Base-by-base conservation (phyloP, 768 basidiomycete genomes). In the Lentinula guzmanii region DNA sequence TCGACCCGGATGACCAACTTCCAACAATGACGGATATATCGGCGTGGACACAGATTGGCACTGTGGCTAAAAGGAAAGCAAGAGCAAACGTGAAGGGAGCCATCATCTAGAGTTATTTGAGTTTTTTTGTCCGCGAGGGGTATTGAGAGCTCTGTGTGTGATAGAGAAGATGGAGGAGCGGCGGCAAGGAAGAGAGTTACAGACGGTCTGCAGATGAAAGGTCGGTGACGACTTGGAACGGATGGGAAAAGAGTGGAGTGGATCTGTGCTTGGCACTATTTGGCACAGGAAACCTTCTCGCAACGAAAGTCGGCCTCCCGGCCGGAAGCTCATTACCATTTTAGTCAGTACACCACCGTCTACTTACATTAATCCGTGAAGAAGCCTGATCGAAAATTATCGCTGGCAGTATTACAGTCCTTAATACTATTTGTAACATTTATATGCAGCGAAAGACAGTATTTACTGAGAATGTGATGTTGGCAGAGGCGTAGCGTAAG, bases 1-100 rank as follows among this genome's bases (percentile, higher is more conserved):
- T 79, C 67, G 84, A 86, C 18, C 93, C 93, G 41, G 92, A 87
- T 53, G 82, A 82, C 96, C 96, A 98, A 10, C 94, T 95, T 0
- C 96, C 96, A 34, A 69, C 64, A 55, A 98, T 75, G 0, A 65
- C 61, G 41, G 53, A 54, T 11, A 52, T 41, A 35, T 64, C 61
- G 1, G 60, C 63, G 31, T 74, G 55, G 35, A 68, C 74, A 62
- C 71, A 66, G 8, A 71, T 35, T 9, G 71, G 70, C 33, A 75
- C 64, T 31, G 70, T 59, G 56, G 69, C 54, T 33, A 75, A 62
- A 57, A 74, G 63, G 58, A 70, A 37, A 35, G 65, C 53, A 56
- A 69, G 28, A 57, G 65, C 28, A 56, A 71, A 64, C 68, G 71
- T 72, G 18, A 55, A 37, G 15, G 51, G 51, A 33, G 42, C 37